These are phyloP conservation scores for Phytophthora sansomeana DNA, from an alignment of 352 stramenopile species.

Conservation along the genomic window DNA sequence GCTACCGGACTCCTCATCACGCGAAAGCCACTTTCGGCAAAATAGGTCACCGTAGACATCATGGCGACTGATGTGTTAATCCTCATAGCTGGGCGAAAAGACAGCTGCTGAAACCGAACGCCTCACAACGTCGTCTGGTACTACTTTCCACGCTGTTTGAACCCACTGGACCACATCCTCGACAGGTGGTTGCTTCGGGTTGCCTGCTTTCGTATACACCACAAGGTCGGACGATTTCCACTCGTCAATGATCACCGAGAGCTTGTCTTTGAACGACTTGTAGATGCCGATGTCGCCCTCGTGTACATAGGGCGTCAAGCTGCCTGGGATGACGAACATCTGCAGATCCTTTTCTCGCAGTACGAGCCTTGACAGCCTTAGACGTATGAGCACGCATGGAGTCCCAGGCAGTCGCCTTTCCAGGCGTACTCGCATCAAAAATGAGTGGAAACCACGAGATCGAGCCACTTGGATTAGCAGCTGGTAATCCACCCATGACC, in stretches of 20 bases:
- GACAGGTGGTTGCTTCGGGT: too few relatives aligned
- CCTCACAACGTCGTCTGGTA: too few relatives aligned
- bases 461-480: constrained; percentile 6
- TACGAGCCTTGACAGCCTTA: background rate
- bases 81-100: too few relatives aligned
- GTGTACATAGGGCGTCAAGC: background rate
- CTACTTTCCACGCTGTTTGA: too few relatives aligned
- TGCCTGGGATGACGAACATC: constrained; percentile 1
- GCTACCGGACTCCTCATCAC: background rate
- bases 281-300: too few relatives aligned
- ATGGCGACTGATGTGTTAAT: background rate
- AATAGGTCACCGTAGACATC: background rate
- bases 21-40: background rate
- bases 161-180: too few relatives aligned
- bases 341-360: constrained; percentile 1
- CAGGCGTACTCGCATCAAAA: background rate
- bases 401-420: background rate
- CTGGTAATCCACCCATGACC: constrained; percentile 1
- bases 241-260: too few relatives aligned
- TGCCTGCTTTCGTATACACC: too few relatives aligned
- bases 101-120: too few relatives aligned
- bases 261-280: too few relatives aligned
- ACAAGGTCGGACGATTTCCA: too few relatives aligned
- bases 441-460: constrained; percentile 9
- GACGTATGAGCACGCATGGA: background rate